Base-by-base conservation (phyloP, 495 filamentous ascomycete species). In the Schizothecium vesticola region DNA sequence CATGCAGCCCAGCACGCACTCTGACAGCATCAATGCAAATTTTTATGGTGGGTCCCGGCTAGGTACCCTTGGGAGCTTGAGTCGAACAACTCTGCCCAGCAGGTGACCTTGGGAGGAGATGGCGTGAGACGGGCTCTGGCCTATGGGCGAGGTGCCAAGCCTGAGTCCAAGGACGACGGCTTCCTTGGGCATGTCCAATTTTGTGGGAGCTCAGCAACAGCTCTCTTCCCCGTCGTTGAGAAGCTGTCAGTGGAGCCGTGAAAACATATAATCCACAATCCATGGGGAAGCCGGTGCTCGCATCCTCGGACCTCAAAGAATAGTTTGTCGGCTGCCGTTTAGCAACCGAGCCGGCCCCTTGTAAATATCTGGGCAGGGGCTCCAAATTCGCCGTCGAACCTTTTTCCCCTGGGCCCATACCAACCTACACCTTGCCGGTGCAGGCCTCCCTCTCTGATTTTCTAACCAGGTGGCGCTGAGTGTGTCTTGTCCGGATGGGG, bases 91-190 rank as follows among this genome's bases (percentile, higher is more conserved):
- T 57, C 29, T 60, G 57, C 19, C 23, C 19, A 9, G 58, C 65
- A 66, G 65, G 65, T 66, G 65, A 66, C 65, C 65, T 29, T n/a
- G 25, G 16, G 43, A 51, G 1, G 31, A 36, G 28, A 33, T 22
- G 56, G 65, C 65, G 56, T 28, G 9, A 56, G 33, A 55, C 29
- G 12, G 31, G 56, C 56, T 66, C 26, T 59, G 58, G 43, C 43
- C 43, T 51, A 51, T 51, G 43, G 43, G 19, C 33, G 19, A 19
- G 16, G 43, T 51, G 43, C 43, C 43, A 51, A 51, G 36, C 5
- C 16, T 51, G 16, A n/a, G 43, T n/a, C 19, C 43, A 51, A n/a
- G 43, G 43, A 13, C 16, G 43, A 51, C 16, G 43, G 12, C 3
- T 36, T 36, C 31, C 31, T 36, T 36, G 43, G 43, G n/a, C 43